Evolutionary conservation across 2,329 filamentous ascomycete species (phyloP).

Genomic region (Colletotrichum cereale): DNA sequence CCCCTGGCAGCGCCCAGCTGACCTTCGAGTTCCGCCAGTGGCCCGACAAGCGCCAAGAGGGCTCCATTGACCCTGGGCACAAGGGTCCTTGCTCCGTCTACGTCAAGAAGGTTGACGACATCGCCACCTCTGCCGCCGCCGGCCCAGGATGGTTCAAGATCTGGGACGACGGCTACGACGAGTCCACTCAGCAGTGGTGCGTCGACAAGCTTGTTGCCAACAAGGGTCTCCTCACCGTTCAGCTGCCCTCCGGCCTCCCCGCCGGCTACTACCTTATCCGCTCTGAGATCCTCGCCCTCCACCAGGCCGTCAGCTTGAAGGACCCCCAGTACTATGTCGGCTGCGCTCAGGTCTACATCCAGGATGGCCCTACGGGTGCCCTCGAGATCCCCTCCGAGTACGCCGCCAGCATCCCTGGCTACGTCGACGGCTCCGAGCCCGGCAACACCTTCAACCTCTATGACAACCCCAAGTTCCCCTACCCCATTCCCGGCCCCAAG

Average conservation of each 20-base stretch:
- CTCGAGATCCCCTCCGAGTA: constrained; percentile 61
- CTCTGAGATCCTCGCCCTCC: constrained; percentile 77
- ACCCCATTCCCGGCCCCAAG: constrained; percentile 69
- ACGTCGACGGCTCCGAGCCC: constrained; percentile 66
- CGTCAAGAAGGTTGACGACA: constrained; percentile 75
- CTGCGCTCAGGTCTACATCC: constrained; percentile 78
- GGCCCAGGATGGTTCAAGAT: constrained; percentile 85
- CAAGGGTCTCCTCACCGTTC: constrained; percentile 72
- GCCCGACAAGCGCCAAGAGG: constrained; percentile 66
- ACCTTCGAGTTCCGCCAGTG: constrained; percentile 76
- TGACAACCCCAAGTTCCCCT: constrained; percentile 63
- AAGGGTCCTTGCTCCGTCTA: constrained; percentile 80
- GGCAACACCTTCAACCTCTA: constrained; percentile 77
- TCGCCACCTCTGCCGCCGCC: constrained; percentile 63
- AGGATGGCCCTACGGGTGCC: constrained; percentile 58
- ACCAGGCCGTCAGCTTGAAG: constrained; percentile 63
- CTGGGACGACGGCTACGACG: constrained; percentile 76
- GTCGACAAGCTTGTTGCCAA: constrained; percentile 75
- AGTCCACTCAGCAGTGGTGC: constrained; percentile 71
- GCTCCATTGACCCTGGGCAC: constrained; percentile 71
- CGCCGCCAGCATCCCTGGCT: constrained; percentile 75
- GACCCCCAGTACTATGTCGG: constrained; percentile 81
- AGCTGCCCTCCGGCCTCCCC: constrained; percentile 71
- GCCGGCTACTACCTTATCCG: constrained; percentile 79
- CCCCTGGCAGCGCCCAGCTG: constrained; percentile 65